A percentile compares a stretch with the other conserved stretches of the same genome.
Conservation (phyloP, 108 stramenopile genomes). For the Skeletonema grethae region DNA sequence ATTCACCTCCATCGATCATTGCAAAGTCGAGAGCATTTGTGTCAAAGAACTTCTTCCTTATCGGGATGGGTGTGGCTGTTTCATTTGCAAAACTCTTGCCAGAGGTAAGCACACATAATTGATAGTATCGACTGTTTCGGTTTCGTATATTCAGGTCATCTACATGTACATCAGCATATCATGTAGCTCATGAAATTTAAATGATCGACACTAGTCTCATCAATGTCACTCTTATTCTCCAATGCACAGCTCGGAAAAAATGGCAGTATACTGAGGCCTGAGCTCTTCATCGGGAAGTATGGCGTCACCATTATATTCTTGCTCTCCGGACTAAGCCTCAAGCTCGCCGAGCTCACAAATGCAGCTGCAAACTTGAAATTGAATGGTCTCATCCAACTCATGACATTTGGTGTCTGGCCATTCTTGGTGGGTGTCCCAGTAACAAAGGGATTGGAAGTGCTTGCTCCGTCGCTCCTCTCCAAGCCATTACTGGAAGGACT, state of each 20-base stretch:
- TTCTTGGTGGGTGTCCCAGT: conserved; percentile 76
- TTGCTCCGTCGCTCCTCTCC: conserved; percentile 57
- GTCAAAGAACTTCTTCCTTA: conserved; percentile 78
- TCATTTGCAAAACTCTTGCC: conserved; percentile 65
- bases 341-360: conserved; percentile 67
- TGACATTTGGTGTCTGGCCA: conserved; percentile 80
- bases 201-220: not conserved
- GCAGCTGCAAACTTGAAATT: conserved; percentile 76
- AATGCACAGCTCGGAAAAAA: conserved; percentile 56
- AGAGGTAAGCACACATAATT: conserved; percentile 22
- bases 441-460: conserved; percentile 42
- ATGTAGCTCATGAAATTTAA: too few relatives aligned
- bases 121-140: too few relatives aligned
- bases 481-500: conserved; percentile 70
- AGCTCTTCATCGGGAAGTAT: conserved; percentile 82
- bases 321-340: conserved; percentile 79
- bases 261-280: conserved; percentile 77
- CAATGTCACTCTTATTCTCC: too few relatives aligned
- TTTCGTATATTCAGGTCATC: too few relatives aligned
- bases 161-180: too few relatives aligned
- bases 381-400: conserved; percentile 70
- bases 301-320: conserved; percentile 88
- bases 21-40: conserved; percentile 42
- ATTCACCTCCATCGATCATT: too few relatives aligned
- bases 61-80: conserved; percentile 80